Percentiles rank a stretch among this genome's conserved stretches.
These are phyloP conservation scores for Colletotrichum theobromicola DNA, from an alignment of 2,329 filamentous ascomycete species.

Conservation along the genomic window DNA sequence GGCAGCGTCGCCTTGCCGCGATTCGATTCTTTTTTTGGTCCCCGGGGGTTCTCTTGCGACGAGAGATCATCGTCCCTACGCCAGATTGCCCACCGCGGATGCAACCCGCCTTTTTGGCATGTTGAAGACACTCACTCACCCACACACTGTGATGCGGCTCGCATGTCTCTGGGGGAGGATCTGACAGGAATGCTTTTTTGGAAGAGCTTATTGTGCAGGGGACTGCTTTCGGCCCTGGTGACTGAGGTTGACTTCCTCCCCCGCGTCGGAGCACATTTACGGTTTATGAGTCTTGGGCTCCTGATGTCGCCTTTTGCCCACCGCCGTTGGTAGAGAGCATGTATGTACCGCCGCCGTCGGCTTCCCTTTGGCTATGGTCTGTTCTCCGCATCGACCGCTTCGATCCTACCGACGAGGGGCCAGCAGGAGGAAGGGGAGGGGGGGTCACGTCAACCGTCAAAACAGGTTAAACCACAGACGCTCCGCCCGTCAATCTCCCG, in stretches of 20 bases:
- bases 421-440: background rate
- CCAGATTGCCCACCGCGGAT: background rate
- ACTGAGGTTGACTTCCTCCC: too few species aligned
- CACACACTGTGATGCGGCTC: background rate
- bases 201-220: background rate
- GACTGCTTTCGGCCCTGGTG: background rate
- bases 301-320: background rate
- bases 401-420: background rate
- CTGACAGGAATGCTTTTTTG: background rate
- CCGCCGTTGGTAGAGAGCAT: background rate
- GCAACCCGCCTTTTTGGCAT: background rate
- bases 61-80: background rate
- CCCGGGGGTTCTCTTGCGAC: background rate
- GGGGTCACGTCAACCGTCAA: background rate
- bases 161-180: background rate
- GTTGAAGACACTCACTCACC: background rate
- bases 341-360: background rate
- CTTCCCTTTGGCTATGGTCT: background rate
- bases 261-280: background rate
- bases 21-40: background rate
- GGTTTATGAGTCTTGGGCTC: background rate
- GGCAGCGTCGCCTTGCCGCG: background rate
- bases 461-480: background rate
- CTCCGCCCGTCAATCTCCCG: slow-evolving; percentile 13
- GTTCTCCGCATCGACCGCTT: background rate